Conservation (phyloP, 331 rosid species). For the Quercus tomentella region DNA sequence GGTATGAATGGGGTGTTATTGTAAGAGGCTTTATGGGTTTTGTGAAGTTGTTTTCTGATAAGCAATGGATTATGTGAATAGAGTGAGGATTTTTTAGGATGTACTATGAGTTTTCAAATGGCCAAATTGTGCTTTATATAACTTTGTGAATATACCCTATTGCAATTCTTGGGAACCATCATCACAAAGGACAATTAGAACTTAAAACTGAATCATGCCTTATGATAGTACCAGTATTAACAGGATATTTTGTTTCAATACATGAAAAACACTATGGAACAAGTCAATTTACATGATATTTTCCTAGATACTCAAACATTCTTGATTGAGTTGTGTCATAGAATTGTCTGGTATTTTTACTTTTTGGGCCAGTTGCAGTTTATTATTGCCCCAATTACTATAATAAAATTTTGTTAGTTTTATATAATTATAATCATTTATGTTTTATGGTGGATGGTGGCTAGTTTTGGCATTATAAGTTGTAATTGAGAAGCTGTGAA, state of each 20-base stretch:
- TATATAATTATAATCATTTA: not conserved
- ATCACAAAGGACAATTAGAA: not conserved
- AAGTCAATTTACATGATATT: not conserved
- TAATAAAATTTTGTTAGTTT: not conserved
- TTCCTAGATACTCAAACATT: not conserved
- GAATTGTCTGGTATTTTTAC: not conserved
- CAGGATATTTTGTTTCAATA: not conserved
- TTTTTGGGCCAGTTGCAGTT: not conserved
- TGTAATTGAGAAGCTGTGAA: not conserved
- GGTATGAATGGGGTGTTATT: not conserved
- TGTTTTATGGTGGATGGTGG: not conserved
- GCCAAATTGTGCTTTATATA: not conserved
- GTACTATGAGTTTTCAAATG: not conserved
- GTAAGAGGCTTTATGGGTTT: not conserved
- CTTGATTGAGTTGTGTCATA: not conserved
- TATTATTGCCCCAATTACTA: not conserved
- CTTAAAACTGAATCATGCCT: not conserved
- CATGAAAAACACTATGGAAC: not conserved
- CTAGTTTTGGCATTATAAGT: not conserved
- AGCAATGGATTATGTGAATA: not conserved
- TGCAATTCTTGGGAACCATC: not conserved
- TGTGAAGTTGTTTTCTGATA: not conserved
- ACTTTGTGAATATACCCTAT: not conserved
- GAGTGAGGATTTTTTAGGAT: not conserved
- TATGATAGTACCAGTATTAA: not conserved